Evolutionary conservation across 352 stramenopile species (phyloP).

Genomic region (Pythium sp.): DNA sequence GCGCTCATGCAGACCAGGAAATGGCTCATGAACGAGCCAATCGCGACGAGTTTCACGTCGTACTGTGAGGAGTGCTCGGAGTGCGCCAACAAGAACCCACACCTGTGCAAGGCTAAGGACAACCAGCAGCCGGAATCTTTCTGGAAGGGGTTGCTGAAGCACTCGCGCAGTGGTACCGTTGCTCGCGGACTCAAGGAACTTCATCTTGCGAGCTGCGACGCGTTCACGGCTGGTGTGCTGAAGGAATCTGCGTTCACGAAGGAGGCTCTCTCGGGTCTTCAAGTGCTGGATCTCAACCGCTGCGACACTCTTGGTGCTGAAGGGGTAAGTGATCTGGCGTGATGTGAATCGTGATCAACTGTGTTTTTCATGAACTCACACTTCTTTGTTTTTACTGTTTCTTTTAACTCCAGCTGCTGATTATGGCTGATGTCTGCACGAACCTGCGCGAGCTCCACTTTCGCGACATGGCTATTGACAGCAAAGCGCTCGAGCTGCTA

Average conservation of each 20-base stretch:
- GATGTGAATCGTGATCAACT: background rate
- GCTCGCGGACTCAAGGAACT: conserved; percentile 36
- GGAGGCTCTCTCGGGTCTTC: conserved; percentile 35
- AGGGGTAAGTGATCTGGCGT: conserved; percentile 21
- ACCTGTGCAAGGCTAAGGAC: conserved; percentile 50
- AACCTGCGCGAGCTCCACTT: conserved; percentile 61
- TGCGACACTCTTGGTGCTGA: conserved; percentile 40
- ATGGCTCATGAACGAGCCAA: conserved; percentile 38
- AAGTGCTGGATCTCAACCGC: conserved; percentile 63
- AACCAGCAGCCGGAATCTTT: conserved; percentile 37
- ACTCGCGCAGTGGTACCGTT: conserved; percentile 15
- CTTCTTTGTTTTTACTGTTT: background rate
- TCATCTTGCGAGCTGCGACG: conserved; percentile 48
- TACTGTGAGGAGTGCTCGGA: conserved; percentile 57
- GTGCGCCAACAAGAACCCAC: conserved; percentile 43
- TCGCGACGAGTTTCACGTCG: conserved; percentile 41
- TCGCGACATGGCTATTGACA: conserved; percentile 69
- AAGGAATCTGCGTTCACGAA: conserved; percentile 18
- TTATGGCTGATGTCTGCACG: conserved; percentile 41
- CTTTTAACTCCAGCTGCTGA: conserved; percentile 18
- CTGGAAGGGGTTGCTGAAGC: conserved; percentile 53
- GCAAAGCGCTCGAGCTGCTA: conserved; percentile 41
- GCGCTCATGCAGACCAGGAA: conserved; percentile 45
- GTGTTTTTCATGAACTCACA: background rate
- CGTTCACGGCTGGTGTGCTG: conserved; percentile 42